Base-by-base conservation (phyloP, 2,329 filamentous ascomycete species). In the Colletotrichum theobromicola region DNA sequence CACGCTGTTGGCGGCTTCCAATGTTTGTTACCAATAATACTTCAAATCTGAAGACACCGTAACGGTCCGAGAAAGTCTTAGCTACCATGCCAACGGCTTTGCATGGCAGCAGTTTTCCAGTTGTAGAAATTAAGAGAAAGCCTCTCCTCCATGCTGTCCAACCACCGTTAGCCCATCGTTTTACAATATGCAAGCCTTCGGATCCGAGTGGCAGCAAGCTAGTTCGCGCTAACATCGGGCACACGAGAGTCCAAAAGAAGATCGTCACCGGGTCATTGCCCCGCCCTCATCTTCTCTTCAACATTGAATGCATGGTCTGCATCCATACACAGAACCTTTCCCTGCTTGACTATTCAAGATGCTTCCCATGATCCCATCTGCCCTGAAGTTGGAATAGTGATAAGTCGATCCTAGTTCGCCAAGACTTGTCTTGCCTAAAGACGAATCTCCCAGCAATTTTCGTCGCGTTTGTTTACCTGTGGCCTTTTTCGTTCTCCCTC, bases 341-440 rank as follows among this genome's bases (percentile, higher is more conserved):
- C 10, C n/a, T 7, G 13, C 0, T 18, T 12, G n/a, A 13, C n/a
- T 3, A 21, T 21, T 4, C 21, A 12, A 50, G 1, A 50, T 0
- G n/a, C 7, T 50, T 2, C 42, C 21, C 42, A 2, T 46, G 7
- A 21, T 2, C 42, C 21, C 42, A 2, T 46, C 42, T 46, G 42
- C 42, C 21, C 42, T 46, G n/a, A 46, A 21, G 4, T 13, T 7
- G 10, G 21, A 50, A 0, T 0, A 0, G 6, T 13, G 3, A 50
- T 13, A n/a, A n/a, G n/a, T n/a, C n/a, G n/a, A 0, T 4, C 3
- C 10, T 50, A 6, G 10, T n/a, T 50, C n/a, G n/a, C 5, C n/a
- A 0, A 12, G 42, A 4, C 42, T 7, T 0, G 13, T 10, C 7
- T 50, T 21, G 12, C 42, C n/a, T 7, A 21, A 46, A 1, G 0